A percentile compares a stretch with the other conserved stretches of the same genome.
Conservation (phyloP, 1,284 basidiomycete species). For the Trametes versicolor region DNA sequence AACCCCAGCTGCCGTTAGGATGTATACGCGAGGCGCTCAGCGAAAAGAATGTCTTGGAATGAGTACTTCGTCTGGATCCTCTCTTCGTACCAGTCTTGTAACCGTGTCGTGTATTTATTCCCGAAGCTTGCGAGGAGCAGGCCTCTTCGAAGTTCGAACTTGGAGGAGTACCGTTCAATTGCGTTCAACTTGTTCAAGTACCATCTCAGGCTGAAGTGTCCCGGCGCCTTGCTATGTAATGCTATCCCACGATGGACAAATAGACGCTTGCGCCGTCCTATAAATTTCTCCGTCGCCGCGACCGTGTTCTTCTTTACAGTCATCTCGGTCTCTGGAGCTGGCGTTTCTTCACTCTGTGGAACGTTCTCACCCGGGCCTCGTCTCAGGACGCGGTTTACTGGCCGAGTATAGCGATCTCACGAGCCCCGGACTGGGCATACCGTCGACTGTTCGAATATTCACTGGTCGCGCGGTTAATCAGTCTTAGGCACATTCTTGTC, state of each 20-base stretch:
- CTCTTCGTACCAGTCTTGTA: too few relatives aligned
- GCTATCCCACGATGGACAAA: too few relatives aligned
- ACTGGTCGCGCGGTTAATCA: slow-evolving; percentile 75
- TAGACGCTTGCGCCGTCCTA: slow-evolving; percentile 27
- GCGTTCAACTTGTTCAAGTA: too few relatives aligned
- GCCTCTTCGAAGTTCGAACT: too few relatives aligned
- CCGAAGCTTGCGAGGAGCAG: too few relatives aligned
- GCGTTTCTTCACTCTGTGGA: slow-evolving; percentile 35
- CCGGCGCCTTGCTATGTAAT: too few relatives aligned
- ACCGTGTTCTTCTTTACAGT: slow-evolving; percentile 58
- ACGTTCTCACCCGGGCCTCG: slow-evolving; percentile 29
- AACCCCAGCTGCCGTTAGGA: neutral
- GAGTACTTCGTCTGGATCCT: too few relatives aligned
- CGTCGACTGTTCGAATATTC: slow-evolving; percentile 55
- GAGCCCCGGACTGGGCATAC: slow-evolving; percentile 73
- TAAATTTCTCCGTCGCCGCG: slow-evolving; percentile 33
- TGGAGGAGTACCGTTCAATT: too few relatives aligned
- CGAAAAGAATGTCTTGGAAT: too few relatives aligned
- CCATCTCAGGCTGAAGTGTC: too few relatives aligned
- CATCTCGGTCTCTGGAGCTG: slow-evolving; percentile 61
- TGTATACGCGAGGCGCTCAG: too few relatives aligned
- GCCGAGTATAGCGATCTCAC: slow-evolving; percentile 48
- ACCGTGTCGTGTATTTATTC: too few relatives aligned
- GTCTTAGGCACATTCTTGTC: slow-evolving; percentile 61
- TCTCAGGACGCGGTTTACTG: slow-evolving; percentile 22